Conservation (phyloP, 129 eudicot genomes). For the Mikania micrantha region DNA sequence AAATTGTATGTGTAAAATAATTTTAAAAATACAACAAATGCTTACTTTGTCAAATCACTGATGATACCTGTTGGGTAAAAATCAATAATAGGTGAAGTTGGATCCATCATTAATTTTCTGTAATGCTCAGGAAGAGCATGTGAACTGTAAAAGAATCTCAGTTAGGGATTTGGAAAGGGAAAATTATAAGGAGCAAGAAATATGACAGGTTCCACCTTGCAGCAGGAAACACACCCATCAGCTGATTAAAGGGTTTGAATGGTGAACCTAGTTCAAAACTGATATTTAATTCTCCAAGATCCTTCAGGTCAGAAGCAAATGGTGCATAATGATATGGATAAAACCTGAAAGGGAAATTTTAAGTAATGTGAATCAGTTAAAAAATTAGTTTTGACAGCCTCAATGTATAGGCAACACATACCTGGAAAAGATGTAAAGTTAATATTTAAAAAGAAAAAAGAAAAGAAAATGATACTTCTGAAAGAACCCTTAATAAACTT, state of each 20-base stretch:
- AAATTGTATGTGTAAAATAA: background rate
- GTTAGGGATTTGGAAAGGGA: slow-evolving; percentile 21
- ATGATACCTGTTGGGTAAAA: slow-evolving; percentile 83
- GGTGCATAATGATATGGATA: slow-evolving; percentile 99
- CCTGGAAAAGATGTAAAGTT: background rate
- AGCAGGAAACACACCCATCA: slow-evolving; percentile 97
- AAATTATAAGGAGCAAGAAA: background rate
- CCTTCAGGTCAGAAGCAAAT: slow-evolving; percentile 97
- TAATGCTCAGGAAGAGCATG: slow-evolving; percentile 95
- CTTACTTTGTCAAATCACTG: slow-evolving; percentile 9
- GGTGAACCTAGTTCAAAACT: slow-evolving; percentile 84
- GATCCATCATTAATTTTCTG: slow-evolving; percentile 85
- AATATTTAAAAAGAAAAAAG: background rate
- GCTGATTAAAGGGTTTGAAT: slow-evolving; percentile 94
- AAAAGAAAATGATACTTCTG: background rate
- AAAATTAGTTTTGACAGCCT: background rate
- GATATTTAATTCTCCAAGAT: slow-evolving; percentile 68
- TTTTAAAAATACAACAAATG: background rate
- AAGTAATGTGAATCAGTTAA: background rate
- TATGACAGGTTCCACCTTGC: slow-evolving; percentile 56
- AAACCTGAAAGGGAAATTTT: slow-evolving; percentile 48
- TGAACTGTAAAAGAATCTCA: slow-evolving; percentile 48
- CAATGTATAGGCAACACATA: no score
- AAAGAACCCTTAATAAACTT: background rate
- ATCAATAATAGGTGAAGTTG: slow-evolving; percentile 83